Base-by-base conservation (phyloP, 2,329 filamentous ascomycete genomes). In the Basipetospora chlamydospora region DNA sequence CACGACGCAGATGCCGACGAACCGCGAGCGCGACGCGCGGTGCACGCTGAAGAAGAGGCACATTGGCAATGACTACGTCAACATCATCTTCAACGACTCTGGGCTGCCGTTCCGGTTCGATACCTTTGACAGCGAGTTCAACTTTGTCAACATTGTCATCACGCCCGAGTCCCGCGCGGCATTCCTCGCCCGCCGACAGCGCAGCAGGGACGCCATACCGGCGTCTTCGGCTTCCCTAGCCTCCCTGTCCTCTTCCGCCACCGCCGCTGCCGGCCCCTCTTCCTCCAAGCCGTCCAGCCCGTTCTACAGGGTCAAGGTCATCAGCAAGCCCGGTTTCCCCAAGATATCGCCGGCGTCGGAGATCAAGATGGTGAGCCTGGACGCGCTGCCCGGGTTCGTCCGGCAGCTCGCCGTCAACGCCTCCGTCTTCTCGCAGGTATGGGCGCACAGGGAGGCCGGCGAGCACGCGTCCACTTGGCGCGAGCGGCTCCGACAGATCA, bases 1-100 rank as follows among this genome's bases (percentile, higher is more conserved):
- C 38, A 85, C 83, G 5, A 98, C 88, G 4, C 86, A 96, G 67
- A 98, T 98, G 90, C 90, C 90, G 1, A 94, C 85, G 8, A 73
- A 92, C 50, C 62, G 79, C 11, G 75, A 85, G 37, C 68, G 73
- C 21, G 86, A 94, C 47, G 73, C 80, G 8, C 69, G 74, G 42
- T 85, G 80, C 50, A 77, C 79, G 42, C 70, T 75, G 54, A 98
- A 98, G 63, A 98, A 98, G 58, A 71, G 77, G 3, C 92, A 96
- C 51, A 90, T 96, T 42, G 90, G 90, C 40, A 98, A 98, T 51
- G 90, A 96, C 56, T 93, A 84, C 54, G 90, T 98, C 52, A 96
- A 94, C 53, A 93, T 98, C 47, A 80, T 98, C 40, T 98, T 92
- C 67, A 98, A 98, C 54, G 85, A 93, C 49, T 95, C 87, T 2